Conservation (phyloP, 2,329 filamentous ascomycete species). For the Ophiostoma triangulosporum region DNA sequence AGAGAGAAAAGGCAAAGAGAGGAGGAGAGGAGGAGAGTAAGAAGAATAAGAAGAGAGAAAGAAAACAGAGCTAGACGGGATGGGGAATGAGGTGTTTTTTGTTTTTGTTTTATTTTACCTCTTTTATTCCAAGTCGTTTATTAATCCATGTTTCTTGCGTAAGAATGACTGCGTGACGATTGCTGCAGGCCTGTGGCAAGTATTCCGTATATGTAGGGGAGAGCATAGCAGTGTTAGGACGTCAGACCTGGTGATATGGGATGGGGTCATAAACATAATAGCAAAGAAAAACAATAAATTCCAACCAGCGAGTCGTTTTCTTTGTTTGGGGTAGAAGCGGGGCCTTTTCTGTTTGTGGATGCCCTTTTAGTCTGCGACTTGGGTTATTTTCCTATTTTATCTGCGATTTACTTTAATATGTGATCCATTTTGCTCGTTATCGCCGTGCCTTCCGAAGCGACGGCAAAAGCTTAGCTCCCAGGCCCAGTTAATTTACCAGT, state of each 20-base stretch:
- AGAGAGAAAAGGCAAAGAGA: not conserved
- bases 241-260: not conserved
- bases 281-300: not conserved
- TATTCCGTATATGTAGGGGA: not conserved
- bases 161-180: not conserved
- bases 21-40: not conserved
- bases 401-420: not conserved
- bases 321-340: slow-evolving; percentile 5
- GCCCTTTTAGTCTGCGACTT: no score
- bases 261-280: not conserved
- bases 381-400: slow-evolving; percentile 2
- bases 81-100: slow-evolving; percentile 1
- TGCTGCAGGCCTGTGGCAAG: not conserved
- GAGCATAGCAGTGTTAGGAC: not conserved
- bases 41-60: not conserved
- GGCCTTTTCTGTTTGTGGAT: not conserved
- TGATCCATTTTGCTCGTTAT: slow-evolving; percentile 10
- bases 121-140: slow-evolving; percentile 3
- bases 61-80: slow-evolving; percentile 1
- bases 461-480: slow-evolving; percentile 13
- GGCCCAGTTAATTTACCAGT: not conserved
- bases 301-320: slow-evolving; percentile 10
- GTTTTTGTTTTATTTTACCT: not conserved
- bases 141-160: not conserved
- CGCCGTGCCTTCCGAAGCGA: slow-evolving; percentile 13